Evolutionary conservation across 306 rosid species (phyloP), one percentile per base, ranked within the genome.

Genomic region (Sophora flavescens): DNA sequence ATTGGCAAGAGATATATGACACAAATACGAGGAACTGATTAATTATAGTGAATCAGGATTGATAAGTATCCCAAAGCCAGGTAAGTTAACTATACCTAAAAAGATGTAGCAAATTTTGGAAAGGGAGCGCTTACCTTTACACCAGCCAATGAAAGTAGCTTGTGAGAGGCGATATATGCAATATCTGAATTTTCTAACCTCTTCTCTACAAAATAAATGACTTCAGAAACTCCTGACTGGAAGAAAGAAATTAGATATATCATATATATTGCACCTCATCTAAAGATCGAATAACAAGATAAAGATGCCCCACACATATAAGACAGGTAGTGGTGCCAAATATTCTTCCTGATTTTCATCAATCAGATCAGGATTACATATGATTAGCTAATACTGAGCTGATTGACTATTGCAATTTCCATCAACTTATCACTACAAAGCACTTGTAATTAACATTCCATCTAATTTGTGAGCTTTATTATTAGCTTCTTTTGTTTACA

Each of bases 141-240:
- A 73, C 98, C 96, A 33, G 97, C 98, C 88, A 94, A 81, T 47
- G 96, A 84, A 26, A 89, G 95, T 71, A 91, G 89, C 62, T 89
- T 91, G 84, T 86, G 93, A 60, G 98, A 91, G 61, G 97, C 98
- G 63, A 74, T 12, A 59, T 91, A 94, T 39, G 84, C 68, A 73
- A 81, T 63, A 72, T 90, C 87, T 73, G 96, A 80, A 83, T 84
- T 88, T 71, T 86, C 84, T 66, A 82, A 75, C 89, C 78, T 86
- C 85, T 94, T 94, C 83, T 92, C 97, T 56, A 90, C 88, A 76
- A 85, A 90, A 84, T 94, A 94, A 70, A 92, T 61, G 15, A 94
- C 93, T 86, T 94, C 96, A 32, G 95, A 64, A 38, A 90, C 97
- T 71, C 98, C 95, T 9, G 98, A 84, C 98, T 94, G 92, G 78